These are phyloP conservation scores for Lodderomyces theae DNA, from an alignment of 1,139 yeast genomes.

Conservation along the genomic window DNA sequence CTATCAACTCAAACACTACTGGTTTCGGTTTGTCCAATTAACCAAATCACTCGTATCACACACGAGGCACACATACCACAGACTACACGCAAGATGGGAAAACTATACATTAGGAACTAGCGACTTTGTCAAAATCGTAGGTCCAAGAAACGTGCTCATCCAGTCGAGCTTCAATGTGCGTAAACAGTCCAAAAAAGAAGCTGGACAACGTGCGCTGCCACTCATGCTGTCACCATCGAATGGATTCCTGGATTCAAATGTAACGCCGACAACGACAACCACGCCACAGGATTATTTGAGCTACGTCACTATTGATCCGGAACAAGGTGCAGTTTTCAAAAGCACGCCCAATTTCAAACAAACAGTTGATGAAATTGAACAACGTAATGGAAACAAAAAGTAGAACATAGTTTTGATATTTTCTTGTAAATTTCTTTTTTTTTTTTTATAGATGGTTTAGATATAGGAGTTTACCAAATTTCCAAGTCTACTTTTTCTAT, in stretches of 20 bases:
- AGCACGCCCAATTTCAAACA: conserved; percentile 43
- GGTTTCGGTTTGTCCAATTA: neutral
- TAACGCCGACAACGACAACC: too few species aligned
- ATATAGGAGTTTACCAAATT: too few species aligned
- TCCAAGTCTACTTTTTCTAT: too few species aligned
- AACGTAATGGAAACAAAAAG: too few species aligned
- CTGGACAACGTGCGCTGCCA: too few species aligned
- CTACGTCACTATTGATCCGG: conserved; percentile 41
- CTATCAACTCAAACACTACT: neutral
- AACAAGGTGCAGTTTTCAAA: conserved; percentile 37
- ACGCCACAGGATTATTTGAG: conserved; percentile 38
- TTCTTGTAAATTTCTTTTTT: too few species aligned
- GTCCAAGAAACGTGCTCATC: conserved; percentile 54
- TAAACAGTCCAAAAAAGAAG: too few species aligned
- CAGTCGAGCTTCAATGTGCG: conserved; percentile 28
- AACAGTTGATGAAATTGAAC: conserved; percentile 32
- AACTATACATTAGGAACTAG: conserved; percentile 29
- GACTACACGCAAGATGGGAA: conserved; percentile 8
- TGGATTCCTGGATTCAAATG: too few species aligned
- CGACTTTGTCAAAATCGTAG: conserved; percentile 47
- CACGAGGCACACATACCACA: neutral
- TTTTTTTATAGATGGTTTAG: too few species aligned
- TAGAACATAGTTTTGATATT: too few species aligned
- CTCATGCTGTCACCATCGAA: too few species aligned
- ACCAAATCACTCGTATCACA: neutral